Base-by-base conservation (phyloP, 495 filamentous ascomycete species). In the Penicillium ochrochloron region DNA sequence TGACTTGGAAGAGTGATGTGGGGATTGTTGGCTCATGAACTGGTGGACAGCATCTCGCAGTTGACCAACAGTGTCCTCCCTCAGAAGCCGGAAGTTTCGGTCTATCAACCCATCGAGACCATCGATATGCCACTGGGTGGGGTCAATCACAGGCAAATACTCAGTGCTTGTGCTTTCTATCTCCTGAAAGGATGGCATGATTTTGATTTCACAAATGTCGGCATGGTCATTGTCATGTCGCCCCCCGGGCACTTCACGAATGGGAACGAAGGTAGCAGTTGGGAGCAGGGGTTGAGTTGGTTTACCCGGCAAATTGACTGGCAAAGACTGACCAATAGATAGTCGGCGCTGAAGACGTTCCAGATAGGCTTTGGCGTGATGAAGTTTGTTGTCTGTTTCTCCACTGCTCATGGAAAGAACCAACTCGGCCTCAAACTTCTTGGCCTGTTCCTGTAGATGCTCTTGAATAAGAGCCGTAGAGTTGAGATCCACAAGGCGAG, bases 151-250 rank as follows among this genome's bases (percentile, higher is more conserved):
- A 5, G 90, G 90, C 0, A 91, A 73, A 66, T 87, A 92, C 59
- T 89, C 86, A 1, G 68, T 63, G 3, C 81, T 76, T 14, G 66
- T 50, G 25, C 80, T 83, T 2, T 70, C 64, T 50, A 92, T 88
- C 70, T 92, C 90, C 42, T 83, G 69, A 5, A 75, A 75, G 0
- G 88, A 90, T 0, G 90, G 90, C 21, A 92, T 70, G 46, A 92
- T 86, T 50, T 75, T 71, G 46, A 92, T 88, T 4, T 87, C 66
- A n/a, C 66, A 61, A 58, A 92, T 89, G 66, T 84, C 73, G 0
- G 71, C 79, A 52, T 85, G 72, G 70, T 92, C 89, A 67, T 92
- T 93, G 70, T 91, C 84, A 61, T 93, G 90, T 4, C 90, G 80
- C 25, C 71, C 73, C 2, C 79, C 76, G 8, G 46, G 46, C 5